Base-by-base conservation (phyloP, 768 basidiomycete species). In the Amyloporia xantha region DNA sequence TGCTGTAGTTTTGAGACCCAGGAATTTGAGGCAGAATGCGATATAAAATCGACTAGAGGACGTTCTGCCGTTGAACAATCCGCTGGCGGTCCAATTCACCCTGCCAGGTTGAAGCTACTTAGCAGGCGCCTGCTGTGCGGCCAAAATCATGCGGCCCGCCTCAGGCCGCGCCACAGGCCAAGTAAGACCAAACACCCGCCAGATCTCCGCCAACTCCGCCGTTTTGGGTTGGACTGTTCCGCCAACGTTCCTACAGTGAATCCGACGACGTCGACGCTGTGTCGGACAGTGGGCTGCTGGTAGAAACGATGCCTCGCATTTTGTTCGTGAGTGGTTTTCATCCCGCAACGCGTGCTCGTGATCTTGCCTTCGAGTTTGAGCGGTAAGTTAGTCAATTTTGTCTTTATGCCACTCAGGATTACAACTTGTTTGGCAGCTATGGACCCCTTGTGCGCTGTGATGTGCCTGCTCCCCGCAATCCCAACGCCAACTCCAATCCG, bases 241-340 rank as follows among this genome's bases (percentile, higher is more conserved):
- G 27, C 21, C 26, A 28, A 28, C 38, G 19, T 25, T 27, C 28
- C 44, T 35, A 41, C 41, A 11, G 3, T 44, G 23, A 23, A n/a
- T 27, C 23, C 33, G 41, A 9, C 30, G 37, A 49, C 48, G 39
- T 11, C 38, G 48, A 21, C 38, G n/a, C 25, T 27, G 26, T 27
- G 30, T 5, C 43, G 26, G 24, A 21, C 17, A 10, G 49, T 49
- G 30, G 30, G 13, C 49, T 28, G 25, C 52, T 36, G 36, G 40
- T 15, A 33, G 35, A 27, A 27, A 44, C 15, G 36, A 82, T 86
- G 85, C 82, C 84, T 62, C 85, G 89, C 55, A 91, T 91, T 55
- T 77, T 91, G 51, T 92, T 90, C 58, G 89, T 92, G 39, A 86
- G 82, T 59, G 89, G 89, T 17, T 92, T 92, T 60, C 82, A 88